phyloP scores from a whole-genome alignment of 768 basidiomycete genomes.

The Mycena indigotica region DNA sequence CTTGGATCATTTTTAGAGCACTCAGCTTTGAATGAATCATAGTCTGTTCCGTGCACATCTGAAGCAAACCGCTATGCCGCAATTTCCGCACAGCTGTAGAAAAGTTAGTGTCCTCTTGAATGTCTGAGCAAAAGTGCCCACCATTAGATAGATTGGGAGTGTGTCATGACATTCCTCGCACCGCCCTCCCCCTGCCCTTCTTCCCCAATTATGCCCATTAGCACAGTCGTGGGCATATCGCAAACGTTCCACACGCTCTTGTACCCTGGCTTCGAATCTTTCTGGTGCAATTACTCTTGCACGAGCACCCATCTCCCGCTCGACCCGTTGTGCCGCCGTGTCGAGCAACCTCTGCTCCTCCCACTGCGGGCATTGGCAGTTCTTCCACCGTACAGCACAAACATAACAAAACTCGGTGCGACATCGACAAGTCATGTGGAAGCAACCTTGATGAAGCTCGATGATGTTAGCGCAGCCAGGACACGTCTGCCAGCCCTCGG shows the following conservation, averaged over 20 bases:
- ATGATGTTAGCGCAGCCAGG: slow-evolving; percentile 58
- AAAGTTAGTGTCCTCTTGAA: background rate
- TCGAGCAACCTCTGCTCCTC: slow-evolving; percentile 49
- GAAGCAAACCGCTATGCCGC: slow-evolving; percentile 39
- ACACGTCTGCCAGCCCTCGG: slow-evolving; percentile 62
- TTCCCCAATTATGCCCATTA: slow-evolving; percentile 43
- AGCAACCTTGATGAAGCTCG: slow-evolving; percentile 60
- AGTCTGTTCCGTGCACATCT: slow-evolving; percentile 44
- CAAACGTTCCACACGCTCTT: slow-evolving; percentile 38
- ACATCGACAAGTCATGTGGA: slow-evolving; percentile 68
- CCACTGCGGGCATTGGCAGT: slow-evolving; percentile 64
- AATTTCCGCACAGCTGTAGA: slow-evolving; percentile 37
- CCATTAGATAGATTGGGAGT: slow-evolving; percentile 50
- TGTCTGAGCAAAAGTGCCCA: slow-evolving; percentile 33
- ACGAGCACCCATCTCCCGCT: slow-evolving; percentile 38
- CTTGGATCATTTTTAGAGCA: background rate
- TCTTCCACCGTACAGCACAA: slow-evolving; percentile 65
- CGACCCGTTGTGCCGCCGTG: slow-evolving; percentile 49
- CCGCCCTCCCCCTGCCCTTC: slow-evolving; percentile 41
- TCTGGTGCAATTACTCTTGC: slow-evolving; percentile 31
- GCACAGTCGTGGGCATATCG: slow-evolving; percentile 58
- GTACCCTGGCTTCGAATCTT: slow-evolving; percentile 34
- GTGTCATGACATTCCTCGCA: slow-evolving; percentile 50
- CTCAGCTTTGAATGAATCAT: slow-evolving; percentile 10
- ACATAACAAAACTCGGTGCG: slow-evolving; percentile 63